Evolutionary conservation across 768 basidiomycete species (phyloP).

Genomic region (Auriscalpium vulgare): DNA sequence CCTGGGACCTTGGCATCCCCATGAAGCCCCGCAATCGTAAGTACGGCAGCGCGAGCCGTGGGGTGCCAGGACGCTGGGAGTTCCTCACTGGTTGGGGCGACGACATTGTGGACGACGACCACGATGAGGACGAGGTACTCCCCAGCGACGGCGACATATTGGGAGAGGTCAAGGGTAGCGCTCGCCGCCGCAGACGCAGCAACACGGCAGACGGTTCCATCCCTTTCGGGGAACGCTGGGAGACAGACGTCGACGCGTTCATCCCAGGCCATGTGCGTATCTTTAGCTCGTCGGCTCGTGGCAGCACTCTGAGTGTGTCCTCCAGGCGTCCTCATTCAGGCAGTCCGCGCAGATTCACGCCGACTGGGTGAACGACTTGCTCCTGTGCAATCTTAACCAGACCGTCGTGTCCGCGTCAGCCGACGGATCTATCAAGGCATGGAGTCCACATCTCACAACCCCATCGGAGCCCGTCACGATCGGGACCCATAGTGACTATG

Average conservation of each 20-base stretch:
- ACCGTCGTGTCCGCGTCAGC: conserved; percentile 95
- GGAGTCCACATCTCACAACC: conserved; percentile 71
- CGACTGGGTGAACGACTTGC: conserved; percentile 95
- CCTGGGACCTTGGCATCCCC: conserved; percentile 75
- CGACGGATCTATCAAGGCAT: conserved; percentile 89
- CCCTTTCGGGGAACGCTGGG: conserved; percentile 73
- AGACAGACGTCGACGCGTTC: conserved; percentile 53
- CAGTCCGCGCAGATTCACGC: conserved; percentile 86
- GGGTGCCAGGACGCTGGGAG: conserved; percentile 54
- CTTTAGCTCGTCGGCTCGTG: not conserved
- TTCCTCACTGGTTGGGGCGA: conserved; percentile 80
- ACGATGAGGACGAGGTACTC: conserved; percentile 51
- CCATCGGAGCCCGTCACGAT: conserved; percentile 57
- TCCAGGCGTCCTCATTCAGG: conserved; percentile 58
- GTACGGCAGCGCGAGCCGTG: conserved; percentile 17
- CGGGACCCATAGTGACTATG: conserved; percentile 80
- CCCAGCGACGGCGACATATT: conserved; percentile 71
- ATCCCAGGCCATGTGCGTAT: conserved; percentile 41
- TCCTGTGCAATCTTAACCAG: conserved; percentile 88
- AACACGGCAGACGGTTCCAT: conserved; percentile 23
- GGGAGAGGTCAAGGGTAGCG: conserved; percentile 54
- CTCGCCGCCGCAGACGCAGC: conserved; percentile 24
- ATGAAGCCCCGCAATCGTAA: conserved; percentile 40
- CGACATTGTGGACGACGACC: conserved; percentile 57
- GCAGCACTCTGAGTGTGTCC: not conserved